A percentile compares a stretch with the other conserved stretches of the same genome.
Evolutionary conservation across 2,329 filamentous ascomycete species (phyloP).

Genomic region (Boeremia exigua): DNA sequence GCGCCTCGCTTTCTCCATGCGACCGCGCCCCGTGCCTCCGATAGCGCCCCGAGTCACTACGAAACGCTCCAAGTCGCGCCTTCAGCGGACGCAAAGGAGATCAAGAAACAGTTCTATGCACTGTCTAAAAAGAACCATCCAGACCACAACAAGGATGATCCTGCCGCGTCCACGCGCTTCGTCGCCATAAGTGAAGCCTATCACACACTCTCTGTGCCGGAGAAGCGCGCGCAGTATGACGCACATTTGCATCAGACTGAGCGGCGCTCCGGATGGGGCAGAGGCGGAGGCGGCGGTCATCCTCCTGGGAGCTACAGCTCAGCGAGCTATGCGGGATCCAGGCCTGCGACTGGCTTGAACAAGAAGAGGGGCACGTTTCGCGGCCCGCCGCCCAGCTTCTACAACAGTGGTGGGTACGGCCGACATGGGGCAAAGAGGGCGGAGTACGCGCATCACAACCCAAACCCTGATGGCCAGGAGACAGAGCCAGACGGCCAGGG

Average conservation of each 20-base stretch:
- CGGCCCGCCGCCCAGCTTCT: slow-evolving; percentile 90
- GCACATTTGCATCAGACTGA: slow-evolving; percentile 62
- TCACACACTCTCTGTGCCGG: slow-evolving; percentile 71
- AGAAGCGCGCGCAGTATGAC: slow-evolving; percentile 83
- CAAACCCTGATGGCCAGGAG: slow-evolving; percentile 19
- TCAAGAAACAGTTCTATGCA: slow-evolving; percentile 92
- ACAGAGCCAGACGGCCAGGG: slow-evolving; percentile 42
- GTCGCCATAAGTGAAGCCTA: slow-evolving; percentile 86
- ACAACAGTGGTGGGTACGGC: slow-evolving; percentile 80
- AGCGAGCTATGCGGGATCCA: slow-evolving; percentile 69
- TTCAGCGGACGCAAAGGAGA: slow-evolving; percentile 73
- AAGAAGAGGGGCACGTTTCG: slow-evolving; percentile 76
- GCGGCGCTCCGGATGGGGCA: slow-evolving; percentile 35
- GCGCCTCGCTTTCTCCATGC: slow-evolving; percentile 53
- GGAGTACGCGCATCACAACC: slow-evolving; percentile 49
- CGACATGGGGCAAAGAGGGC: slow-evolving; percentile 64
- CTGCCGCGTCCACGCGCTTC: slow-evolving; percentile 75
- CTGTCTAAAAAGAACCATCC: slow-evolving; percentile 94
- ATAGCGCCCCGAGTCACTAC: slow-evolving; percentile 71
- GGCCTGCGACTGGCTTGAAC: slow-evolving; percentile 81
- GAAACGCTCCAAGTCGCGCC: slow-evolving; percentile 76
- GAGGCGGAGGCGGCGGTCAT: slow-evolving; percentile 50
- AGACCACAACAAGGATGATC: slow-evolving; percentile 83
- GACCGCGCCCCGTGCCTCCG: slow-evolving; percentile 46
- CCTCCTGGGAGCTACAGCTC: slow-evolving; percentile 61